Percentiles rank a stretch among this genome's conserved stretches.
Evolutionary conservation across 2,329 filamentous ascomycete species (phyloP).

Genomic region (Penicillium concentricum): DNA sequence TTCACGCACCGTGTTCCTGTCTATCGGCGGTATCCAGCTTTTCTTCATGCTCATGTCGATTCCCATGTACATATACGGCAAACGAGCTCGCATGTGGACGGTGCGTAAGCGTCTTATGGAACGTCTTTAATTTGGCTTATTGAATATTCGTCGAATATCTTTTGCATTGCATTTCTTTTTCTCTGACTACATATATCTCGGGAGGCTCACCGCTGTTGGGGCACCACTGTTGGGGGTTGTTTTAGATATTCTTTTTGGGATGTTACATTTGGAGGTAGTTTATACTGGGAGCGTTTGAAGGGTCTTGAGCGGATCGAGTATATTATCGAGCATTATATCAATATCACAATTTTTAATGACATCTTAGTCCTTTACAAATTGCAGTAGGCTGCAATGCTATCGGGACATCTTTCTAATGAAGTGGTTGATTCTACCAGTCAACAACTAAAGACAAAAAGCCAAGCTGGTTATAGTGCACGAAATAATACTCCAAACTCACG

Average conservation of each 20-base stretch:
- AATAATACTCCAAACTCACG: not conserved
- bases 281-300: not conserved
- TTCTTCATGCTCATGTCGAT: conserved; percentile 71
- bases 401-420: too few relatives aligned
- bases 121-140: conserved; percentile 53
- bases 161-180: not conserved
- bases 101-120: conserved; percentile 84
- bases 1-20: conserved; percentile 74
- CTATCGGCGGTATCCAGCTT: conserved; percentile 82
- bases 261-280: not conserved
- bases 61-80: conserved; percentile 93
- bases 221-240: not conserved
- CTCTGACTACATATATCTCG: not conserved
- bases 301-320: not conserved
- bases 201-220: not conserved
- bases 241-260: not conserved
- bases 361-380: not conserved
- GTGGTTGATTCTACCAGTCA: not conserved
- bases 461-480: too few relatives aligned
- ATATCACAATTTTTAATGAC: not conserved
- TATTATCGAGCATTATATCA: not conserved
- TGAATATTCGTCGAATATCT: not conserved
- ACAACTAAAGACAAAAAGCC: not conserved
- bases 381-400: not conserved
- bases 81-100: conserved; percentile 91